Evolutionary conservation across 2,329 filamentous ascomycete species (phyloP), one percentile per base, ranked within the genome.

Genomic region (Thelonectria discophora): DNA sequence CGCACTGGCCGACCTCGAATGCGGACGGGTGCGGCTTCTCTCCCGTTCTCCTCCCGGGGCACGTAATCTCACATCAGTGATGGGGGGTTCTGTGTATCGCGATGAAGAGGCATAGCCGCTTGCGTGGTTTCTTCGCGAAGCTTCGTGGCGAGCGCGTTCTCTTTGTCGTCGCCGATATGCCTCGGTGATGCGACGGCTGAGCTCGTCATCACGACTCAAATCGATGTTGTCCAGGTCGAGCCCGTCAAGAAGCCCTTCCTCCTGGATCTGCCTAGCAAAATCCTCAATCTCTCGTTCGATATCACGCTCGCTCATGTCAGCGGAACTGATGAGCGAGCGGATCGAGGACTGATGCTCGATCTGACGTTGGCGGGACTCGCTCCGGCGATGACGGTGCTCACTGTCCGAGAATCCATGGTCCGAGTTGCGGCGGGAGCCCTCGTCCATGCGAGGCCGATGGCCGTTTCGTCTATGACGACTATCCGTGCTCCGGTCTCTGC

Each of bases 261-360:
- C 90, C 68, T 94, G 85, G 61, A 97, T 97, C 73, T 97, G 93
- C 45, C 92, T 87, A 67, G 96, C 86, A 70, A 97, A 96, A 62
- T 95, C 93, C 68, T 95, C 86, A 61, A 97, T 96, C 74, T 97
- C 93, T 62, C 91, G 88, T 74, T 97, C 91, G 69, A 97, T 89
- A 67, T 94, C 90, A 18, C 88, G 85, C 47, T 90, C 88, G 68
- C 91, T 91, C 59, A 92, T 83, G 64, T 94, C 90, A 0, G 90
- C 91, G 5, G 89, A 86, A 72, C 92, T 94, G 61, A 98, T 88
- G 61, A 98, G 79, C 10, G 92, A 97, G 55, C 94, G 84, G 65
- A 98, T 80, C 60, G 93, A 97, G 1, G 93, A 90, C 79, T 98
- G 94, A 73, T 97, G 94, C 73, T 95, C 93, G 49, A 97, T 83